These are phyloP conservation scores for Rhodotorula kratochvilovae DNA, from an alignment of 768 basidiomycete species.

Conservation along the genomic window DNA sequence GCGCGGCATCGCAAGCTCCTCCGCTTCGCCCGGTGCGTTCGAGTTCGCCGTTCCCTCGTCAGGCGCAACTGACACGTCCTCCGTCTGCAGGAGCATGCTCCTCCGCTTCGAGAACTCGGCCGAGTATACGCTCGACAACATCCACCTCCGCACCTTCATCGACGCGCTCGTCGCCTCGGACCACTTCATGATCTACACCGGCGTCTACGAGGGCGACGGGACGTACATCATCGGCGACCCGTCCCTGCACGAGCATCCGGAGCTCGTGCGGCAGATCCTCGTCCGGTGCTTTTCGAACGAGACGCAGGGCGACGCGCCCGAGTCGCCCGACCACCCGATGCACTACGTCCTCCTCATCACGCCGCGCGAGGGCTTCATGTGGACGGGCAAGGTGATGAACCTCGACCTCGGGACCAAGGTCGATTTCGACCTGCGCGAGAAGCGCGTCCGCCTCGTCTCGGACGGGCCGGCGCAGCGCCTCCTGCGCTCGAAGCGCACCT, in stretches of 20 bases:
- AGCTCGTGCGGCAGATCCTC: conserved; percentile 71
- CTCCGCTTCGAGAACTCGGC: conserved; percentile 90
- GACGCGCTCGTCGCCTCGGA: conserved; percentile 71
- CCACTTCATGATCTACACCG: conserved; percentile 91
- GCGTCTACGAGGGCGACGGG: conserved; percentile 78
- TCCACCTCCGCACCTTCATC: conserved; percentile 74
- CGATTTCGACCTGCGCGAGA: conserved; percentile 77
- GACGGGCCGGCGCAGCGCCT: conserved; percentile 79
- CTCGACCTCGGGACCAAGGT: conserved; percentile 63
- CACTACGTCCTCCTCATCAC: conserved; percentile 80
- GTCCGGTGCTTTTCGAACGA: conserved; percentile 66
- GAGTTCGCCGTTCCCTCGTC: conserved; percentile 16
- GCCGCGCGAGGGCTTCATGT: conserved; percentile 77
- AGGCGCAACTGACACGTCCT: conserved; percentile 51
- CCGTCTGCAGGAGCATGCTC: conserved; percentile 50
- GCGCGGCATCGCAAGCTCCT: conserved; percentile 89
- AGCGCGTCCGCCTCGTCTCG: conserved; percentile 83
- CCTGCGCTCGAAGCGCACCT: conserved; percentile 62
- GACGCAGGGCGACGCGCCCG: conserved; percentile 33
- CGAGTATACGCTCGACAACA: conserved; percentile 74
- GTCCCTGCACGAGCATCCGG: conserved; percentile 68
- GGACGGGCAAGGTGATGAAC: conserved; percentile 83
- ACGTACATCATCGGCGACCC: conserved; percentile 82
- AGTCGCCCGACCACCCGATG: conserved; percentile 36
- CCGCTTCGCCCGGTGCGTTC: conserved; percentile 65